Evolutionary conservation across 805 yeast species (phyloP).

Genomic region (Limtongozyma cylindracea): DNA sequence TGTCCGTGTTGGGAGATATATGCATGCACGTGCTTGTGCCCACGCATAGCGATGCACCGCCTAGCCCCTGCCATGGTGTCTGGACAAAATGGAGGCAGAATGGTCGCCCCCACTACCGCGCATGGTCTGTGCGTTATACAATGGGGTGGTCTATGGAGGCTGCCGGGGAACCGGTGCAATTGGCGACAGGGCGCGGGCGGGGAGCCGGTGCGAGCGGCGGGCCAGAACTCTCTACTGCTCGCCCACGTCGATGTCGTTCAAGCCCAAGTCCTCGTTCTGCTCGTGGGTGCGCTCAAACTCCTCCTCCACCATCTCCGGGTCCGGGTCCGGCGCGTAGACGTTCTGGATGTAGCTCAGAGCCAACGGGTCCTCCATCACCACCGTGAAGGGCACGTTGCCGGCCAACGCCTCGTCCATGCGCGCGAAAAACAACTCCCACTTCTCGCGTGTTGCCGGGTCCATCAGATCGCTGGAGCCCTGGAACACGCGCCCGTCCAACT

Average conservation of each 20-base stretch:
- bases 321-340: slow-evolving; percentile 96
- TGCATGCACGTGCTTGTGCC: no score
- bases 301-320: slow-evolving; percentile 84
- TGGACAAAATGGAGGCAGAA: no score
- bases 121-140: no score
- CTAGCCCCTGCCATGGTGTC: no score
- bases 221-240: slow-evolving; percentile 2
- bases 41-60: no score
- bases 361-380: slow-evolving; percentile 80
- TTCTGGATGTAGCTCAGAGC: slow-evolving; percentile 92
- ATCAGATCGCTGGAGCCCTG: slow-evolving; percentile 77
- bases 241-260: slow-evolving; percentile 24
- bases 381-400: slow-evolving; percentile 65
- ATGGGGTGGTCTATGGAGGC: no score
- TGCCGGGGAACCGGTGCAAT: no score
- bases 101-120: no score
- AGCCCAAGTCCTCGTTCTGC: slow-evolving; percentile 82
- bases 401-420: slow-evolving; percentile 53
- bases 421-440: slow-evolving; percentile 66
- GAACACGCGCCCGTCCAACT: slow-evolving; percentile 65
- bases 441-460: slow-evolving; percentile 50
- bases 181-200: no score
- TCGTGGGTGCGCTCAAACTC: slow-evolving; percentile 75
- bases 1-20: no score
- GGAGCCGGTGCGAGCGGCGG: no score